phyloP scores from a whole-genome alignment of 495 filamentous ascomycete genomes.

The Trichoderma gamsii region DNA sequence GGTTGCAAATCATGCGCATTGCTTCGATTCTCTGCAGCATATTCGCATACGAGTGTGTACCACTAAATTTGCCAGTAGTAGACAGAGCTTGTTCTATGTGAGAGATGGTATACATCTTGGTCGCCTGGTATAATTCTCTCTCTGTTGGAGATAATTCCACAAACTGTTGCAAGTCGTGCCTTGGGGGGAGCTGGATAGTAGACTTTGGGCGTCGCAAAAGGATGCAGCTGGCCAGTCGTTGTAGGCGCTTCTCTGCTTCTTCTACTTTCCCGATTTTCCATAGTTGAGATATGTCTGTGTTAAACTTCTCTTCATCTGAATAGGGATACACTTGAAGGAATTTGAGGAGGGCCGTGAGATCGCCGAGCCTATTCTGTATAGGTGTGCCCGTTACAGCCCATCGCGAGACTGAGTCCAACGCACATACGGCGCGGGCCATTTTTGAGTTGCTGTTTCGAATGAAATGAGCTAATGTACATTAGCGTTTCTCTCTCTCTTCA shows the following conservation, averaged over 20 bases:
- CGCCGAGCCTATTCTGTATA: conserved; percentile 37
- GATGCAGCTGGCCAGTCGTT: conserved; percentile 30
- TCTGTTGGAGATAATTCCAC: conserved; percentile 30
- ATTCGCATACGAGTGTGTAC: conserved; percentile 23
- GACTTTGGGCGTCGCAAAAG: conserved; percentile 33
- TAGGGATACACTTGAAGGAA: conserved; percentile 39
- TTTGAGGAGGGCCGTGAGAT: conserved; percentile 33
- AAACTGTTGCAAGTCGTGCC: conserved; percentile 21
- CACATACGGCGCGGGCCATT: conserved; percentile 32
- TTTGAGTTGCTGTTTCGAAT: conserved; percentile 33
- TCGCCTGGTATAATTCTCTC: conserved; percentile 27
- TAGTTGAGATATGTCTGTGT: conserved; percentile 25
- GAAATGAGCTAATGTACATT: conserved; percentile 34
- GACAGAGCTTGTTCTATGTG: conserved; percentile 24
- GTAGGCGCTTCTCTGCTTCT: conserved; percentile 32
- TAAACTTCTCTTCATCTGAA: conserved; percentile 30
- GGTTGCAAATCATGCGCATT: conserved; percentile 38
- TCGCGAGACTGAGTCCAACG: conserved; percentile 28
- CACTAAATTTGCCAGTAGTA: background rate
- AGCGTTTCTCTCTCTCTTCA: conserved; percentile 25
- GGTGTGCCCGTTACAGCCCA: conserved; percentile 44
- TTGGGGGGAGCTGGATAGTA: conserved; percentile 27
- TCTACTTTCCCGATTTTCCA: conserved; percentile 32
- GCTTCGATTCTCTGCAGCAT: conserved; percentile 38
- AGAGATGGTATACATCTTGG: conserved; percentile 21